phyloP scores from a whole-genome alignment of 2,329 filamentous ascomycete genomes.

The Westerdykella aurantiaca region DNA sequence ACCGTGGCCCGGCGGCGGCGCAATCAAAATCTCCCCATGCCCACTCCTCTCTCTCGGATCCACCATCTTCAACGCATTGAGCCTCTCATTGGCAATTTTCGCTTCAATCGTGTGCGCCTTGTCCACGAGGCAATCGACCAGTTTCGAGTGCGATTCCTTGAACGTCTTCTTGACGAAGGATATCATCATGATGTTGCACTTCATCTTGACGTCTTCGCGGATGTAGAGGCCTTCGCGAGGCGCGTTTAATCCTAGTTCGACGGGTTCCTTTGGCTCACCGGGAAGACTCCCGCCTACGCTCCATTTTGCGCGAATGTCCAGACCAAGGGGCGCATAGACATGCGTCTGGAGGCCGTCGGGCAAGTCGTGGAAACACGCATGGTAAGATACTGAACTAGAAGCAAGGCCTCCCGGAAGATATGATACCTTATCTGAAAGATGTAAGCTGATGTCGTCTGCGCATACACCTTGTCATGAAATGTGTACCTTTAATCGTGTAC shows the following conservation, averaged over 20 bases:
- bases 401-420: constrained; percentile 64
- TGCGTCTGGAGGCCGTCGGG: constrained; percentile 72
- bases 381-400: constrained; percentile 67
- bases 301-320: constrained; percentile 76
- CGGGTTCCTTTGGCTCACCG: constrained; percentile 60
- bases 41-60: constrained; percentile 29
- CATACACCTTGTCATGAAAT: not conserved
- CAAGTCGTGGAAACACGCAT: constrained; percentile 72
- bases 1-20: constrained; percentile 31
- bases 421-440: constrained; percentile 57
- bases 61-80: constrained; percentile 26
- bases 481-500: constrained; percentile 52
- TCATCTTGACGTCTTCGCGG: constrained; percentile 79
- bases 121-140: constrained; percentile 54
- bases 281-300: constrained; percentile 65
- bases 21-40: constrained; percentile 31
- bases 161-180: constrained; percentile 77
- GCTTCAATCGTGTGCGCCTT: constrained; percentile 33
- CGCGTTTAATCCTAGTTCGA: constrained; percentile 61
- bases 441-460: constrained; percentile 3
- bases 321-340: constrained; percentile 73
- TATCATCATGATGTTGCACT: constrained; percentile 70
- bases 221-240: constrained; percentile 69
- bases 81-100: constrained; percentile 28
- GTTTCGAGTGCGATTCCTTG: constrained; percentile 64